Base-by-base conservation (phyloP, 441 rosid genomes). In the Manihot esculenta region DNA sequence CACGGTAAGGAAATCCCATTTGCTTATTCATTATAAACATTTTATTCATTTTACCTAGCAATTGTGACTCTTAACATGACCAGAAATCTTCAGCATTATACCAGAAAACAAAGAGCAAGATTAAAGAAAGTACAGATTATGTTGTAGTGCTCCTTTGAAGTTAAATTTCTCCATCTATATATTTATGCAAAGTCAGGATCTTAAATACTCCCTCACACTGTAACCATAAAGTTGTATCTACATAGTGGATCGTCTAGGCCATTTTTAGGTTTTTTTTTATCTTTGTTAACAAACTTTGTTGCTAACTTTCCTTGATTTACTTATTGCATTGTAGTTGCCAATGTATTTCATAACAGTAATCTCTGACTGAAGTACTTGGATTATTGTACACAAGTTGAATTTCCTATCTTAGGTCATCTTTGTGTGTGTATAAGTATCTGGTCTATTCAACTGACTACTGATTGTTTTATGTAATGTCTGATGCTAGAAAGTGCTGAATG, bases 401-500 rank as follows among this genome's bases (percentile, higher is more conserved):
- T 30, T 33, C 14, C 41, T 5, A 7, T 18, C 5, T 47, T 24
- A 3, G 21, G 12, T 62, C 55, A 33, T 15, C 35, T 14, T 71
- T 5, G 21, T 66, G 11, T 26, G 33, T 47, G 26, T 14, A 10
- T 50, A 21, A 66, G 41, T 50, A 60, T 54, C 68, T 33, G 48
- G 26, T 51, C 65, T 55, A 35, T 72, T 45, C 33, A 30, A 55
- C 53, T 81, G 74, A 75, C 73, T n/a, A 4, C 60, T 60, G 50
- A 33, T 49, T 73, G 56, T 73, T 51, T 68, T 70, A 14, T 69
- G 27, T 48, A 38, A 68, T 56, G 64, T 64, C 23, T 79, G 69
- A 75, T 79, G 23, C 55, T 84, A 94, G 99, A 84, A 80, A 81
- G 88, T 88, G 76, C 87, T 94, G 72, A 76, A 66, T 85, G 82